phyloP scores from a whole-genome alignment of 805 yeast species.

The Saccharomycopsis amapae region DNA sequence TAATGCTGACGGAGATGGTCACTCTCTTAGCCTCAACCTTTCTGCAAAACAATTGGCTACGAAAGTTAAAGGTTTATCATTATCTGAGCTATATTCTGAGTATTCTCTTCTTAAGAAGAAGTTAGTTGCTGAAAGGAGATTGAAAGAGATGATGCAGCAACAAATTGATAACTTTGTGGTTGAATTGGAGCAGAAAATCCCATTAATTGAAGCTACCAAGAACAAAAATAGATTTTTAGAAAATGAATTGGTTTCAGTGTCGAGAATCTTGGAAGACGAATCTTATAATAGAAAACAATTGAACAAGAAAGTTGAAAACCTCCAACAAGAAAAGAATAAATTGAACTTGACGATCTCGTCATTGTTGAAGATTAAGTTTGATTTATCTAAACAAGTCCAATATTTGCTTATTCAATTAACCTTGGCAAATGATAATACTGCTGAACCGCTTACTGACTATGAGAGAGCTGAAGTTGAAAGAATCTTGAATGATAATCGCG shows the following conservation, averaged over 20 bases:
- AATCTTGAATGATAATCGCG: slow-evolving; percentile 33
- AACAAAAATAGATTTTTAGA: slow-evolving; percentile 51
- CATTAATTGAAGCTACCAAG: slow-evolving; percentile 61
- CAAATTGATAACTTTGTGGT: slow-evolving; percentile 66
- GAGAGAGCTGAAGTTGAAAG: slow-evolving; percentile 61
- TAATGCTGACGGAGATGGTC: slow-evolving; percentile 21
- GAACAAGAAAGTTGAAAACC: slow-evolving; percentile 27
- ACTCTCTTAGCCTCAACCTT: slow-evolving; percentile 21
- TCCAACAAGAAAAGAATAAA: slow-evolving; percentile 33
- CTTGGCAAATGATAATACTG: slow-evolving; percentile 29
- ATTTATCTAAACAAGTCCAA: slow-evolving; percentile 79
- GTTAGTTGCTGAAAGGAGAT: slow-evolving; percentile 59
- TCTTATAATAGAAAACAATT: slow-evolving; percentile 43
- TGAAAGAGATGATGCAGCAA: slow-evolving; percentile 59
- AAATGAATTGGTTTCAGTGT: slow-evolving; percentile 46
- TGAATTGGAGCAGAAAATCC: slow-evolving; percentile 75
- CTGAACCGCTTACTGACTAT: slow-evolving; percentile 49
- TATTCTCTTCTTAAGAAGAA: slow-evolving; percentile 58
- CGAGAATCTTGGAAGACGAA: slow-evolving; percentile 47
- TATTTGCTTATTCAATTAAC: slow-evolving; percentile 60
- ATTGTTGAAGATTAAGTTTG: slow-evolving; percentile 53
- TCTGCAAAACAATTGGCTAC: slow-evolving; percentile 40
- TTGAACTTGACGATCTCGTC: slow-evolving; percentile 40
- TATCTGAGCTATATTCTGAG: slow-evolving; percentile 61
- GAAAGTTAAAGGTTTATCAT: slow-evolving; percentile 44